These are phyloP conservation scores for Lasiodiplodia sp. DNA, from an alignment of 2,329 filamentous ascomycete species.

Conservation along the genomic window DNA sequence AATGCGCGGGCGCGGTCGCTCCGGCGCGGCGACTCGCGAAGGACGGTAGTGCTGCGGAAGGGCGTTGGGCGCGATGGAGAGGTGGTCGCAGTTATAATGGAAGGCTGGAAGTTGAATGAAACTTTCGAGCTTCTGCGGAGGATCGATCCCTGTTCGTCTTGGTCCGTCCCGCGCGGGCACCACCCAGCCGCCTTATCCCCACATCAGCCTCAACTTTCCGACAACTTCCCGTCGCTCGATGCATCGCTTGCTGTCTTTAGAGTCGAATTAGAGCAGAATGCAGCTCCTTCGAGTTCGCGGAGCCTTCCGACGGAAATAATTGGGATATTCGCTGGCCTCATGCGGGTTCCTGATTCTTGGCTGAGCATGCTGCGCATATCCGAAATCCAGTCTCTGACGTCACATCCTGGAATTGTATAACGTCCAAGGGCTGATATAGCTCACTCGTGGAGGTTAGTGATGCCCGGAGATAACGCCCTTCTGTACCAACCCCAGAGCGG, in stretches of 20 bases:
- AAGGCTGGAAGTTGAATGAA: slow-evolving; percentile 28
- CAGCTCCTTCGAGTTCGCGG: too few relatives aligned
- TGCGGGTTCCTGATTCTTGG: too few relatives aligned
- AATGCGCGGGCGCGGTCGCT: background rate
- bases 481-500: too few relatives aligned
- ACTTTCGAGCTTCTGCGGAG: slow-evolving; percentile 29
- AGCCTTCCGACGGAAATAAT: too few relatives aligned
- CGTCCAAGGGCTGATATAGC: too few relatives aligned
- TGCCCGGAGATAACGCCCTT: too few relatives aligned
- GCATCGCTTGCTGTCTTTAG: background rate
- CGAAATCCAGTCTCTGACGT: too few relatives aligned
- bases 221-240: background rate
- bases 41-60: background rate
- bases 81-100: background rate
- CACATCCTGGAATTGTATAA: too few relatives aligned
- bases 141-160: slow-evolving; percentile 14
- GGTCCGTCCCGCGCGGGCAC: background rate
- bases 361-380: too few relatives aligned
- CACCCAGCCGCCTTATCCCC: background rate
- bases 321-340: too few relatives aligned
- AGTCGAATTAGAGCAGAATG: background rate
- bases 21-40: background rate
- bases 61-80: background rate
- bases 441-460: too few relatives aligned
- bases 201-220: background rate